Evolutionary conservation across 1,284 basidiomycete genomes (phyloP).

Genomic region (Puccinia horiana): DNA sequence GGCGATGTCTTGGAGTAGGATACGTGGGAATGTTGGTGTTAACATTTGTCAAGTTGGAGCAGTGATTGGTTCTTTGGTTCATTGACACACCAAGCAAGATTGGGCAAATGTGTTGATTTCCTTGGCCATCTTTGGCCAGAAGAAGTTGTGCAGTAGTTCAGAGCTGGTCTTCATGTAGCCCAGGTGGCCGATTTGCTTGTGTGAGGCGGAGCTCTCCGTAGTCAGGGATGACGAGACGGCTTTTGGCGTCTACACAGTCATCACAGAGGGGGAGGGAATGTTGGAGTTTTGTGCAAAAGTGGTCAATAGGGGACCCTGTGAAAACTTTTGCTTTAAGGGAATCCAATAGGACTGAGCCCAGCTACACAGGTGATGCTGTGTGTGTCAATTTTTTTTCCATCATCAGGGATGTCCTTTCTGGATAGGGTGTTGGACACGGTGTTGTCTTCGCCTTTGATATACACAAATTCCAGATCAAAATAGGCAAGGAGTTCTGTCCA

Average conservation of each 20-base stretch:
- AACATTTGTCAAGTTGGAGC: constrained; percentile 23
- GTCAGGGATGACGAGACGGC: not conserved
- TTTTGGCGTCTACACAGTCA: not conserved
- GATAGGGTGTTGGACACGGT: no score
- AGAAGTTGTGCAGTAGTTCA: constrained; percentile 54
- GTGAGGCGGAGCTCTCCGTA: not conserved
- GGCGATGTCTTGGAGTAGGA: no score
- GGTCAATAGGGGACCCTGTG: no score
- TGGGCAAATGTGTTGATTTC: not conserved
- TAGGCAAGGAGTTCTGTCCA: no score
- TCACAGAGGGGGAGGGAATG: not conserved
- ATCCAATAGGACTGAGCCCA: no score
- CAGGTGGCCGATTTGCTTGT: not conserved
- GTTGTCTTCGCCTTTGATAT: no score
- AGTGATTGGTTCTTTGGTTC: constrained; percentile 46
- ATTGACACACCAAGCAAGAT: constrained; percentile 49
- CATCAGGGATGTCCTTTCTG: no score
- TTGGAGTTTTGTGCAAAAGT: no score
- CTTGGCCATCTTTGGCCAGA: constrained; percentile 61
- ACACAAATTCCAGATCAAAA: no score
- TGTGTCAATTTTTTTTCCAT: no score
- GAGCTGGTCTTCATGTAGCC: not conserved
- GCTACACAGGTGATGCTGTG: no score
- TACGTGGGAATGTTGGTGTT: constrained; percentile 4
- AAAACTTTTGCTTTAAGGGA: no score